Evolutionary conservation across 2,329 filamentous ascomycete genomes (phyloP).

Genomic region (Fusarium illudens): DNA sequence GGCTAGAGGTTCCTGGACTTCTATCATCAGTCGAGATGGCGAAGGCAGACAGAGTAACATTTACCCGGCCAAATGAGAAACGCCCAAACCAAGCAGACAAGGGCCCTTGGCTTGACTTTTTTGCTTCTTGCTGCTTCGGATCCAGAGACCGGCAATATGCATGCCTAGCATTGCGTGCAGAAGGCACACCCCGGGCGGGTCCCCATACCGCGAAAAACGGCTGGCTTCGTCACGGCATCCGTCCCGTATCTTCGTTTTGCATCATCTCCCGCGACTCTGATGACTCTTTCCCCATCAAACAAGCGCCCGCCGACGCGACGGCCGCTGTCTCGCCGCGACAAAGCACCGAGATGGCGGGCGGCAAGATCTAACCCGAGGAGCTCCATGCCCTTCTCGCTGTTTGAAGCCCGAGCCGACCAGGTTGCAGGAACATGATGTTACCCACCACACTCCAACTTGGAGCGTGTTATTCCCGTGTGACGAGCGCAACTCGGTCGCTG

Average conservation of each 20-base stretch:
- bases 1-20: neutral
- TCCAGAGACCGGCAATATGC: constrained; percentile 17
- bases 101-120: constrained; percentile 14
- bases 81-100: constrained; percentile 3
- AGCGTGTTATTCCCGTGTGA: constrained; percentile 29
- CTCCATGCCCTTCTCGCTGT: neutral
- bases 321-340: constrained; percentile 13
- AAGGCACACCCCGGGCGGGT: neutral
- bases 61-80: constrained; percentile 37
- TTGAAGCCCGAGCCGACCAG: neutral
- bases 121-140: constrained; percentile 11
- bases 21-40: constrained; percentile 12
- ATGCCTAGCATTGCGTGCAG: constrained; percentile 5
- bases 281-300: constrained; percentile 24
- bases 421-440: neutral
- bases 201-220: constrained; percentile 4
- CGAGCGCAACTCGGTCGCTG: constrained; percentile 7
- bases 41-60: constrained; percentile 5
- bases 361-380: constrained; percentile 16
- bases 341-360: constrained; percentile 17
- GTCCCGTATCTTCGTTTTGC: neutral
- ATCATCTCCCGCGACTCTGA: neutral
- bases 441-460: neutral
- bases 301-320: constrained; percentile 21
- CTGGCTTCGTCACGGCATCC: neutral